Evolutionary conservation across 441 rosid genomes (phyloP).

Genomic region (Pelargonium myrrhifolium): DNA sequence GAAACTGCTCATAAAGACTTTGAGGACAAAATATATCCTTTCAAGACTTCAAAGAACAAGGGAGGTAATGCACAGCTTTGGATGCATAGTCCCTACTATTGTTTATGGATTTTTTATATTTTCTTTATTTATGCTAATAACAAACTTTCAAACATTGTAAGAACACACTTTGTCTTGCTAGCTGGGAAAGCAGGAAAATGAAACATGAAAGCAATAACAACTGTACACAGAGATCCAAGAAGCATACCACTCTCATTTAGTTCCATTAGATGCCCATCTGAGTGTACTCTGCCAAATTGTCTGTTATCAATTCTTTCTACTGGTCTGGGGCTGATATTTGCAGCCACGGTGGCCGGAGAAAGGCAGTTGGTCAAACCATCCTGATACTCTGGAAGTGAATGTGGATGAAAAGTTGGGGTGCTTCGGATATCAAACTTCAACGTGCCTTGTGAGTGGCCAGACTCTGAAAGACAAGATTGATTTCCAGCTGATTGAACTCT

Average conservation of each 20-base stretch:
- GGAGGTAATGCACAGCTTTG: slow-evolving; percentile 6
- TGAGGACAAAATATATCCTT: not conserved
- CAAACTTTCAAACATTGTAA: not conserved
- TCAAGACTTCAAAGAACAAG: slow-evolving; percentile 2
- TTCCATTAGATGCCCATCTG: slow-evolving; percentile 32
- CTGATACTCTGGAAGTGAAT: slow-evolving; percentile 47
- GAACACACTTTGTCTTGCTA: not conserved
- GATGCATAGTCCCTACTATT: not conserved
- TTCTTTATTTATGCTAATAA: not conserved
- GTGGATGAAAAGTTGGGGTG: slow-evolving; percentile 30
- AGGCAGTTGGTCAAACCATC: slow-evolving; percentile 33
- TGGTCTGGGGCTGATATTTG: slow-evolving; percentile 30
- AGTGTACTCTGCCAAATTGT: slow-evolving; percentile 25
- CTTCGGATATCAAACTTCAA: slow-evolving; percentile 28
- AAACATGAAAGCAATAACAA: slow-evolving; percentile 6
- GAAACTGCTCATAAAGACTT: not conserved
- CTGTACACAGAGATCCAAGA: slow-evolving; percentile 7
- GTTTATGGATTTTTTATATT: slow-evolving; percentile 2
- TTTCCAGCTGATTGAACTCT: slow-evolving; percentile 32
- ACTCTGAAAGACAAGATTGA: slow-evolving; percentile 29
- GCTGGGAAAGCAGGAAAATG: not conserved
- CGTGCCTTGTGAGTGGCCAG: slow-evolving; percentile 33
- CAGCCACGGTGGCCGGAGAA: slow-evolving; percentile 27
- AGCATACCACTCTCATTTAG: slow-evolving; percentile 30
- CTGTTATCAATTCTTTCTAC: slow-evolving; percentile 34